phyloP scores from a whole-genome alignment of 1,284 basidiomycete species.

The Xerocomus nothofagi region DNA sequence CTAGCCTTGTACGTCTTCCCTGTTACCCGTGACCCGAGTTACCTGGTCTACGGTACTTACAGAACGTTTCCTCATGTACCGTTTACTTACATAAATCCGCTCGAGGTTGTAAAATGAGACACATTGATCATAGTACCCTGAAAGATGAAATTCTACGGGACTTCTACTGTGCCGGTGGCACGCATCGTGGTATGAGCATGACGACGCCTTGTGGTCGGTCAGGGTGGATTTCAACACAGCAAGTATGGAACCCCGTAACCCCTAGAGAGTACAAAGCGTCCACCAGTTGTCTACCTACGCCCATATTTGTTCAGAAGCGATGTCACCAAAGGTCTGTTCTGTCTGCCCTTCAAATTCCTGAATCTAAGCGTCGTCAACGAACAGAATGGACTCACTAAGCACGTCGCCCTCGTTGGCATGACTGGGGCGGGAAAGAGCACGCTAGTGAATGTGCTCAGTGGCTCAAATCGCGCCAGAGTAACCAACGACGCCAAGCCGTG shows the following conservation, averaged over 20 bases:
- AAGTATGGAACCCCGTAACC: not conserved
- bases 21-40: not conserved
- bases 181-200: conserved; percentile 6
- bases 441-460: conserved; percentile 20
- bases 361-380: not conserved
- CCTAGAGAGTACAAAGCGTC: not conserved
- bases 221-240: not conserved
- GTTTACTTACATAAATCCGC: not conserved
- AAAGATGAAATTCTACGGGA: not conserved
- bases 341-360: not conserved
- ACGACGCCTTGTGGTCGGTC: not conserved
- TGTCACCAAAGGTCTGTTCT: conserved; percentile 7
- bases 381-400: conserved; percentile 7
- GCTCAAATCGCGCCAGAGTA: conserved; percentile 1
- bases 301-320: not conserved
- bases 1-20: not conserved
- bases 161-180: not conserved
- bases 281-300: not conserved
- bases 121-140: not conserved
- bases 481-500: conserved; percentile 17
- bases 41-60: conserved; percentile 4
- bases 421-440: conserved; percentile 25
- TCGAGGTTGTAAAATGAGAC: not conserved
- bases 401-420: conserved; percentile 17
- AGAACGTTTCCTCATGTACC: not conserved